Evolutionary conservation across 139 green algal genomes (phyloP), one percentile per base, ranked within the genome.

Genomic region (Pedinophyceae sp.): DNA sequence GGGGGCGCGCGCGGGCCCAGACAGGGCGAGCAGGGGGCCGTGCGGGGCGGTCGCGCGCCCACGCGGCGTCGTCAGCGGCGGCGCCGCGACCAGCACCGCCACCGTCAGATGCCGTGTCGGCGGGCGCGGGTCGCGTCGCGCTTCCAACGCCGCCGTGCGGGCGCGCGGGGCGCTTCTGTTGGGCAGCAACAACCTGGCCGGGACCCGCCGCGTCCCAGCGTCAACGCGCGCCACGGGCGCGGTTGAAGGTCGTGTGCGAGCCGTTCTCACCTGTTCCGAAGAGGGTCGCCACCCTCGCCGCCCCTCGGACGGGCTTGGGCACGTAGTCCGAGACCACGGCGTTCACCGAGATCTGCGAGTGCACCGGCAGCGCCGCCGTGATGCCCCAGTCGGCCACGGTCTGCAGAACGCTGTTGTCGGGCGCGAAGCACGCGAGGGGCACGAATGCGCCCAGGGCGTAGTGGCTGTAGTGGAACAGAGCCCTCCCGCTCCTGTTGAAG

Each of bases 241-340:
- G 39, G 20, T n/a, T 5, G 53, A 30, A 49, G 22, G 22, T 6
- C 25, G 13, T 23, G 19, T 34, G 30, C 6, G 7, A 22, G 30
- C 30, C 29, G 45, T n/a, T 38, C 29, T 16, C 27, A 34, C 3
- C 24, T 25, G 54, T 7, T 52, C 6, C 7, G 10, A 38, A 22
- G 4, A 4, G 16, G 18, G 7, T 24, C 6, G 43, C 15, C 46
- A 38, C 52, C 34, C 4, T 19, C 18, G 3, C 10, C 73, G 59
- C 48, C 80, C 76, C 69, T 16, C 61, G 57, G 40, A 68, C 62
- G 2, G 55, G 55, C n/a, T 69, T 79, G 5, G 81, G 70, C 1
- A 86, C 55, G 50, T 91, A 91, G 65, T 91, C 82, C 10, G 73
- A 79, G 22, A 91, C 63, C 13, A 81, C 43, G 2, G 67, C 67